phyloP scores from a whole-genome alignment of 1,139 yeast species.

The Yamadazyma diospyri region DNA sequence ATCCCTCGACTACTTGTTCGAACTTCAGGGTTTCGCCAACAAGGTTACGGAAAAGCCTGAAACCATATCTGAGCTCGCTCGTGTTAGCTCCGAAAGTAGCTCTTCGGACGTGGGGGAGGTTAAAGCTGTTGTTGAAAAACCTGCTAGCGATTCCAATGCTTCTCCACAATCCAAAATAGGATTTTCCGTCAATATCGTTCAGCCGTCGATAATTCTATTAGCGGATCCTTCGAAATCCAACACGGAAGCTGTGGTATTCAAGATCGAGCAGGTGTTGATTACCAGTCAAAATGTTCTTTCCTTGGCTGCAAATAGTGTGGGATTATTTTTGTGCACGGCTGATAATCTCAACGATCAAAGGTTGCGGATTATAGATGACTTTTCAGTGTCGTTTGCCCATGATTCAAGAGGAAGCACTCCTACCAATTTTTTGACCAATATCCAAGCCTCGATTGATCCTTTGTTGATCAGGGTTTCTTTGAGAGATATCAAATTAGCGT shows the following conservation, averaged over 20 bases:
- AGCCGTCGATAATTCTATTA: slow-evolving; percentile 72
- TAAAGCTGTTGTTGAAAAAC: slow-evolving; percentile 1
- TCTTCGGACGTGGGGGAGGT: slow-evolving; percentile 3
- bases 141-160: background rate
- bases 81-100: slow-evolving; percentile 6
- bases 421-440: slow-evolving; percentile 54
- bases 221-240: slow-evolving; percentile 71
- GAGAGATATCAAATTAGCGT: slow-evolving; percentile 80
- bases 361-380: slow-evolving; percentile 82
- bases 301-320: slow-evolving; percentile 73
- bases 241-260: slow-evolving; percentile 88
- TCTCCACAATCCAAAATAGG: slow-evolving; percentile 25
- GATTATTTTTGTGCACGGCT: slow-evolving; percentile 84
- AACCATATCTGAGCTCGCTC: slow-evolving; percentile 17
- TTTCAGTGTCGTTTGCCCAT: slow-evolving; percentile 70
- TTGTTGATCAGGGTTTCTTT: slow-evolving; percentile 76
- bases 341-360: slow-evolving; percentile 54
- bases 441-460: slow-evolving; percentile 77
- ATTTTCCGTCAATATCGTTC: slow-evolving; percentile 68
- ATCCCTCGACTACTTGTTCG: slow-evolving; percentile 83
- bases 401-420: slow-evolving; percentile 67
- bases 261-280: slow-evolving; percentile 73
- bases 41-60: slow-evolving; percentile 32
- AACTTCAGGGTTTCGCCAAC: slow-evolving; percentile 61
- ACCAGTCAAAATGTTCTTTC: slow-evolving; percentile 66